Evolutionary conservation across 441 rosid species (phyloP).

Genomic region (Metrosideros polymorpha): DNA sequence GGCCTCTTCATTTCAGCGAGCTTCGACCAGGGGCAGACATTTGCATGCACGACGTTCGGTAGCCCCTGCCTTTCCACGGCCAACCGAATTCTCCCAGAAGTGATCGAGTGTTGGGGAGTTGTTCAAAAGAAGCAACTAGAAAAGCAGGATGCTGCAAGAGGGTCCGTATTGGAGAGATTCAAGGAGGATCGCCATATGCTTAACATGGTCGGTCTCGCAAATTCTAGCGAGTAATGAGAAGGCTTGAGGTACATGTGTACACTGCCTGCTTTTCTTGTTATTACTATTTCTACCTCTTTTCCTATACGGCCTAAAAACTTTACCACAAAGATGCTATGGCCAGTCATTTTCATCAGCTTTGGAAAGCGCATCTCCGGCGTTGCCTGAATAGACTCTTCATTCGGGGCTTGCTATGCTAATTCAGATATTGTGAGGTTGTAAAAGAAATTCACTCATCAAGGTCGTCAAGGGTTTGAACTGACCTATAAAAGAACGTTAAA

Average conservation of each 20-base stretch:
- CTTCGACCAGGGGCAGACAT: conserved; percentile 74
- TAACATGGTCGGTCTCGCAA: conserved; percentile 77
- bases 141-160: conserved; percentile 30
- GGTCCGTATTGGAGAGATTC: conserved; percentile 59
- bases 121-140: conserved; percentile 29
- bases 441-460: background rate
- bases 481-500: background rate
- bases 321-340: background rate
- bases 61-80: conserved; percentile 65
- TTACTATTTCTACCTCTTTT: background rate
- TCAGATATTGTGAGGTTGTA: background rate
- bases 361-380: background rate
- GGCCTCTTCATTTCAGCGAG: conserved; percentile 69
- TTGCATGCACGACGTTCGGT: conserved; percentile 61
- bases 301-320: background rate
- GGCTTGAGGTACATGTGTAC: background rate
- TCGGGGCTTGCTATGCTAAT: background rate
- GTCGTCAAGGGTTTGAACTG: background rate
- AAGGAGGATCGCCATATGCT: conserved; percentile 88
- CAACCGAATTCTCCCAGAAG: conserved; percentile 47
- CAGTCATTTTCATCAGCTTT: background rate
- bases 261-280: background rate
- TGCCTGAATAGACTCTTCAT: background rate
- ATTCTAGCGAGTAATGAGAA: conserved; percentile 43
- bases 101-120: conserved; percentile 88